phyloP scores from a whole-genome alignment of 2,329 filamentous ascomycete species.

The Reticulascus tulasneorum region DNA sequence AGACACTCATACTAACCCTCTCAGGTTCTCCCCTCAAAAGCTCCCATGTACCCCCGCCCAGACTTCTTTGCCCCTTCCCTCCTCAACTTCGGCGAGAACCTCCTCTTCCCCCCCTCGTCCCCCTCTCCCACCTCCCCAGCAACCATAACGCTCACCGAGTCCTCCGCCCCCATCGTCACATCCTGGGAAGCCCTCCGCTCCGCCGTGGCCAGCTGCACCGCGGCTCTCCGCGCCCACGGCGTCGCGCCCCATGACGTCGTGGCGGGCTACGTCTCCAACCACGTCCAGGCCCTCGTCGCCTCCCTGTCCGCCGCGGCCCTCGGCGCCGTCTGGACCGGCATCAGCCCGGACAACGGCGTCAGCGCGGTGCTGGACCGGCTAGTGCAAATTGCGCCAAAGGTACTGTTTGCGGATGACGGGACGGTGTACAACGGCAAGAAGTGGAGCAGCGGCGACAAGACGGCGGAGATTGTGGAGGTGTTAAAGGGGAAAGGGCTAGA shows the following conservation, averaged over 20 bases:
- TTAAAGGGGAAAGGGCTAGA: conserved; percentile 59
- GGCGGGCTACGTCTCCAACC: conserved; percentile 83
- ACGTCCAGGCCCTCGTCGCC: conserved; percentile 79
- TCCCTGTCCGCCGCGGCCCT: conserved; percentile 81
- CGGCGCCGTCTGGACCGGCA: conserved; percentile 88
- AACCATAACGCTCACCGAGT: conserved; percentile 77
- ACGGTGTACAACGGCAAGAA: conserved; percentile 87
- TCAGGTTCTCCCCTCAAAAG: conserved; percentile 64
- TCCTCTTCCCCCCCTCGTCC: conserved; percentile 69
- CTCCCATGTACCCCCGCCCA: conserved; percentile 80
- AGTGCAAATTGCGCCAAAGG: conserved; percentile 75
- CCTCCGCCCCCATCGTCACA: conserved; percentile 48
- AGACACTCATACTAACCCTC: conserved; percentile 7
- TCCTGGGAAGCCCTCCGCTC: conserved; percentile 81
- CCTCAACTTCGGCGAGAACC: conserved; percentile 93
- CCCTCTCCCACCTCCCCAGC: conserved; percentile 60
- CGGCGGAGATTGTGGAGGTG: conserved; percentile 67
- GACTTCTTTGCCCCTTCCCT: conserved; percentile 75
- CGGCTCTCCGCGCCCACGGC: conserved; percentile 63
- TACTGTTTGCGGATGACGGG: conserved; percentile 85
- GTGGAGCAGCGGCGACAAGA: conserved; percentile 76
- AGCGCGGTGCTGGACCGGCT: conserved; percentile 86
- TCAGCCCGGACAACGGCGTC: conserved; percentile 88
- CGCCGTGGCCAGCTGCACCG: conserved; percentile 68
- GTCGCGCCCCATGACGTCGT: conserved; percentile 54